These are phyloP conservation scores for Trichoderma erinaceum DNA, from an alignment of 495 filamentous ascomycete species.

Conservation along the genomic window DNA sequence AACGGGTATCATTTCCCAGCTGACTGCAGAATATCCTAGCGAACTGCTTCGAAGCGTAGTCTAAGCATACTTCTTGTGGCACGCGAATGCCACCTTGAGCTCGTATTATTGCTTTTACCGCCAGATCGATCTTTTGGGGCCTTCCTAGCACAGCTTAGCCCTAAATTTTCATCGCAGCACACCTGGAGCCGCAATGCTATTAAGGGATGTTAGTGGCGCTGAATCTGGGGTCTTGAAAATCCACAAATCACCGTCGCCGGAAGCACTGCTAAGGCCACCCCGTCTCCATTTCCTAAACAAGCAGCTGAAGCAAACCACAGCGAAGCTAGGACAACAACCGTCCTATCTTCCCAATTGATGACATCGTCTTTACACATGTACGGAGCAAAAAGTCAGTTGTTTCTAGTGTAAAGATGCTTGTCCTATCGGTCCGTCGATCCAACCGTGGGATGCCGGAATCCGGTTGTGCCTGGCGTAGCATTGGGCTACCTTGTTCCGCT, in stretches of 20 bases:
- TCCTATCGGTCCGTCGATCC: slow-evolving; percentile 4
- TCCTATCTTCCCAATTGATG: neutral
- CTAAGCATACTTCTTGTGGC: neutral
- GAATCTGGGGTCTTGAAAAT: slow-evolving; percentile 1
- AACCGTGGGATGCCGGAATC: neutral
- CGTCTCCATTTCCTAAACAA: slow-evolving; percentile 10
- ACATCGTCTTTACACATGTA: neutral
- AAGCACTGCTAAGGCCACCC: neutral
- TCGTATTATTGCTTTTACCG: neutral
- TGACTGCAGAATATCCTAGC: neutral
- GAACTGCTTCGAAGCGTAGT: neutral
- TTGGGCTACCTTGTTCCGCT: too few species aligned
- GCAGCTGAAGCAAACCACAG: neutral
- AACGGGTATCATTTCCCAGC: neutral
- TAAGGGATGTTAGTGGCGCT: neutral
- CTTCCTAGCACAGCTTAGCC: neutral
- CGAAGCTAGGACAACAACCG: neutral
- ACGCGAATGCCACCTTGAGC: neutral
- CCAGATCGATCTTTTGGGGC: neutral
- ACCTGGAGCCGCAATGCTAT: neutral
- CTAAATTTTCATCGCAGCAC: neutral
- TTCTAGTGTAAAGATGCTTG: neutral
- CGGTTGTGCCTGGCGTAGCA: neutral
- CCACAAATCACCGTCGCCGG: slow-evolving; percentile 4
- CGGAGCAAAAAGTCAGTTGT: neutral